Evolutionary conservation across 2,329 filamentous ascomycete genomes (phyloP).

Genomic region (Dothideomycetidae sp.): DNA sequence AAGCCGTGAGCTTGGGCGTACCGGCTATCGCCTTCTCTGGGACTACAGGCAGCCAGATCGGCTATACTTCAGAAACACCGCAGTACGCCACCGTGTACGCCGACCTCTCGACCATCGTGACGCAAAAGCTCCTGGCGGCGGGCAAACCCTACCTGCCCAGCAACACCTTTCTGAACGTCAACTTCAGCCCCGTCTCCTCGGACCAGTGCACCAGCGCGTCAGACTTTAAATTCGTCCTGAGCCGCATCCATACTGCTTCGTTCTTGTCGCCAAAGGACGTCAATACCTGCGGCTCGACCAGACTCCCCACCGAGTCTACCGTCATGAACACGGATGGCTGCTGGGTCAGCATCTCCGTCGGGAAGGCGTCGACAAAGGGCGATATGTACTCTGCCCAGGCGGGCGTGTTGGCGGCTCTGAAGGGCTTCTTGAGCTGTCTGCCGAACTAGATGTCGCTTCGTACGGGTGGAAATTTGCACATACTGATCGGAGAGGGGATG

Average conservation of each 20-base stretch:
- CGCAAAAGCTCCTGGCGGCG: conserved; percentile 38
- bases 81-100: conserved; percentile 47
- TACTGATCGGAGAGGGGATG: no score
- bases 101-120: conserved; percentile 45
- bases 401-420: conserved; percentile 38
- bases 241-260: conserved; percentile 40
- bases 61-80: conserved; percentile 40
- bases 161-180: conserved; percentile 52
- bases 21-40: conserved; percentile 58
- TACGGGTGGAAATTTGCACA: no score
- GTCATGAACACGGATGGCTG: conserved; percentile 42
- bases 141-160: conserved; percentile 50
- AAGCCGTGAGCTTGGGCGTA: conserved; percentile 43
- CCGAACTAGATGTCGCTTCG: conserved; percentile 15
- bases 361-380: conserved; percentile 44
- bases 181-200: conserved; percentile 43
- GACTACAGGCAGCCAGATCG: conserved; percentile 33
- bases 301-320: conserved; percentile 43
- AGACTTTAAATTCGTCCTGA: conserved; percentile 51
- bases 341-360: conserved; percentile 49
- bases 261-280: conserved; percentile 35
- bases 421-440: conserved; percentile 35
- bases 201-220: conserved; percentile 36
- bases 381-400: conserved; percentile 42
- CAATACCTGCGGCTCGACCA: conserved; percentile 37